Base-by-base conservation (phyloP, 257 asterid genomes). In the Ilex asprella region DNA sequence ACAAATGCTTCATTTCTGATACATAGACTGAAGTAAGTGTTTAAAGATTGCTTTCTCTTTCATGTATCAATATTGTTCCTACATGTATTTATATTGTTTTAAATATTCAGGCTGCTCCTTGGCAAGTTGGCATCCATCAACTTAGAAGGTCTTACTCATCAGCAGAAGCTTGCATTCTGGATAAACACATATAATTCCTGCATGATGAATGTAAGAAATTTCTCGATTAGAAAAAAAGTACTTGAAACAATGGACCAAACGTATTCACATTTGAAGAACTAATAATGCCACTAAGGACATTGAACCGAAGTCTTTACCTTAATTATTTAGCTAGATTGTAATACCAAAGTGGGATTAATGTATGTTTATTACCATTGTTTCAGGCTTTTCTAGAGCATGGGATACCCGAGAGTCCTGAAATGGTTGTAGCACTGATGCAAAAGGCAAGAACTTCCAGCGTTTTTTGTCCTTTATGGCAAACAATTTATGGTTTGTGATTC, bases 111-210 rank as follows among this genome's bases (percentile, higher is more conserved):
- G 88, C 76, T 86, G 65, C 93, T 88, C 32, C 74, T 86, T 54
- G 78, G 74, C 58, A 88, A 86, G 82, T 73, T 88, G 31, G 86
- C 86, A 30, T 70, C 74, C 12, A 76, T 81, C 75, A 79, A 79
- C 69, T 52, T 88, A 31, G 95, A 77, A 51, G 84, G 81, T 47
- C 75, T 84, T 52, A 88, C 69, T 65, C 95, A 86, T 77, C 93
- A 79, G 49, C 95, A 86, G 75, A 88, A 88, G 69, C 87, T 88
- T 30, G 96, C 96, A 2, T 88, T 86, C 82, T 88, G 96, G 95
- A 88, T 88, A 66, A 86, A 88, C 72, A 68, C 75, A 51, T 88
- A 88, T 59, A 88, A 88, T 77, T 79, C 96, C 21, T 86, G 95
- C 79, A 72, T 86, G 62, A 88, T 88, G 95, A 88, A 88, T 61